Evolutionary conservation across 495 filamentous ascomycete genomes (phyloP), one percentile per base, ranked within the genome.

Genomic region (Terfezia claveryi): DNA sequence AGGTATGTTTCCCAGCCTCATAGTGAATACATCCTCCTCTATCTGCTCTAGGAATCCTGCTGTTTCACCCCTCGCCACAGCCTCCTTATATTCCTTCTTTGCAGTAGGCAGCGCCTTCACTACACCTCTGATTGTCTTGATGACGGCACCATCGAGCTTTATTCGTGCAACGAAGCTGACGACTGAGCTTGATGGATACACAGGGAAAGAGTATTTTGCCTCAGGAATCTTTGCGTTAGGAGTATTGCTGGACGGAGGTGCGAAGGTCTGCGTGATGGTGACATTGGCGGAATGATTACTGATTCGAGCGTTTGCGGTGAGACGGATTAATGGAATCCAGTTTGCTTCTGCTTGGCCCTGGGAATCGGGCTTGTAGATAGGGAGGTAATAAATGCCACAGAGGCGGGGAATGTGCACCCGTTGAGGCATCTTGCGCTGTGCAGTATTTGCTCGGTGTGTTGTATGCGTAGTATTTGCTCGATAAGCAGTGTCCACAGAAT

Each of bases 131-230:
- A 85, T 74, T 2, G 65, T 59, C 10, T 67, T 67, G 38, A 66
- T 60, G 50, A 68, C 63, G 38, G 72, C 66, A 14, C 41, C 41
- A 46, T 46, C 41, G 4, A 46, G 41, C 38, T 68, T 70, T 54
- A 84, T 68, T 11, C 68, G 70, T 59, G 76, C 80, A 1, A 68
- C 72, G 55, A 84, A 85, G 27, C 68, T 70, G 11, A 79, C 77
- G 5, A 85, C 76, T 17, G 76, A 78, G 2, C 80, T 75, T 20
- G 79, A 79, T 60, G 81, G 76, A 60, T 79, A 82, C 4, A 84
- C 69, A 0, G 82, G 82, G 58, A 85, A 84, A 2, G 71, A 72
- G 65, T 86, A 85, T 20, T 66, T 65, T 53, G 77, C 71, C 59
- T 78, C 68, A 36, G 71, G 61, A 54, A 81, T 72, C 23, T 46